Evolutionary conservation across 495 filamentous ascomycete species (phyloP), one percentile per base, ranked within the genome.

Genomic region (Sordaria brevicollis): DNA sequence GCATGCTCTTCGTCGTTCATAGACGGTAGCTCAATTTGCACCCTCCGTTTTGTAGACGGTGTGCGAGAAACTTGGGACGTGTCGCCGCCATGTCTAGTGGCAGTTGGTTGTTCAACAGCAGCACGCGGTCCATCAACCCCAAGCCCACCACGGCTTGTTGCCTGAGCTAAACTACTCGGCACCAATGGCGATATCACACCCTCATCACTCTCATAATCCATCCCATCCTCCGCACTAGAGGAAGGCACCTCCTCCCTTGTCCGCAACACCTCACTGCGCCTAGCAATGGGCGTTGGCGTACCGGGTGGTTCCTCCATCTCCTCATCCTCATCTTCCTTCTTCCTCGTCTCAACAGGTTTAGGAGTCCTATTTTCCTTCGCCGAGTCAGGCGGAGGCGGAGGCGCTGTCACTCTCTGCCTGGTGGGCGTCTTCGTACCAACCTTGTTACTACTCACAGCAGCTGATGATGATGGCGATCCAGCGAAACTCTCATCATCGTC

Each of bases 401-500:
- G 39, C 21, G 1, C 33, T 0, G 5, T 29, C 11, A 34, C 33
- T 9, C 67, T 68, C 15, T 66, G 35, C n/a, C 65, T 41, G 17
- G 68, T 68, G 3, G 69, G 67, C 13, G 65, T 72, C 36, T 62
- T 62, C 49, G 8, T n/a, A n/a, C n/a, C n/a, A n/a, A n/a, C n/a
- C n/a, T n/a, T 17, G 25, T 29, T 31, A 21, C 49, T 57, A 25
- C 49, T 57, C 49, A 62, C 17, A 62, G 25, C 49, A 62, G 49
- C 25, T 62, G 78, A 76, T 5, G 78, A 74, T 62, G 78, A 76
- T 5, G 78, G 73, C 0, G 78, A 74, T 9, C 67, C 71, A 35
- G n/a, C n/a, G n/a, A 77, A 21, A 39, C 72, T 74, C 5, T 70
- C 73, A 19, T 70, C 73, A 19, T 75, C 36, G 10, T 84, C 82